Evolutionary conservation across 139 green algal species (phyloP).

Genomic region (Coelastrella sp.): DNA sequence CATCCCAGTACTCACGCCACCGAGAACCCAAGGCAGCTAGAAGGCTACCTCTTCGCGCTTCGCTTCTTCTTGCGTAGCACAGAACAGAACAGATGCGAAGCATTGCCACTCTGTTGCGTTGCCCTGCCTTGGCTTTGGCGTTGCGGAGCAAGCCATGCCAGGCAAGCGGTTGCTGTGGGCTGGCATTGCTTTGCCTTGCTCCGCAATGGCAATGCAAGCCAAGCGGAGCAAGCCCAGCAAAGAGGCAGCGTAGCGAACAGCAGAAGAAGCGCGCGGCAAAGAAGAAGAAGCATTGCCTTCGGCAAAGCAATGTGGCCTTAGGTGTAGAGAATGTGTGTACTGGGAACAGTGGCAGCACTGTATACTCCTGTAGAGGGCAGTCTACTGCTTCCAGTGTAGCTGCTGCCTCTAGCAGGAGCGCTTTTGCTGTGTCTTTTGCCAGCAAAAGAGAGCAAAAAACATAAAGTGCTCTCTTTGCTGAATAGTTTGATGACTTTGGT

Average conservation of each 20-base stretch:
- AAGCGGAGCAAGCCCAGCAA: no score
- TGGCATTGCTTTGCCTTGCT: no score
- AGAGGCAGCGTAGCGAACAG: neutral
- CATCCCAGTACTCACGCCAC: constrained; percentile 9
- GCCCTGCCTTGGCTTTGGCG: no score
- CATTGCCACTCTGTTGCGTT: no score
- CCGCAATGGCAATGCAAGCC: no score
- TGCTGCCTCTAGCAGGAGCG: neutral
- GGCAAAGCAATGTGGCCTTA: constrained; percentile 1
- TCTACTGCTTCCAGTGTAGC: neutral
- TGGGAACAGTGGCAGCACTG: neutral
- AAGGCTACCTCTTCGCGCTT: constrained; percentile 4
- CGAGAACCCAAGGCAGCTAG: constrained; percentile 14
- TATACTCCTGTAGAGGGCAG: neutral
- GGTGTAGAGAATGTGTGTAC: constrained; percentile 5
- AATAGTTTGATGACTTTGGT: constrained; percentile 18
- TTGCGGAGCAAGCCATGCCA: no score
- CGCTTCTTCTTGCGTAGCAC: no score
- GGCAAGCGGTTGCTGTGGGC: no score
- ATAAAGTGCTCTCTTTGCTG: neutral
- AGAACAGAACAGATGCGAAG: no score
- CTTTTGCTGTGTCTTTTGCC: neutral
- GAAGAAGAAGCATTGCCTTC: constrained; percentile 29
- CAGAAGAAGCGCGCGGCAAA: constrained; percentile 12
- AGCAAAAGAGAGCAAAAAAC: constrained; percentile 32